Evolutionary conservation across 768 basidiomycete species (phyloP).

Genomic region (Boletales sp.): DNA sequence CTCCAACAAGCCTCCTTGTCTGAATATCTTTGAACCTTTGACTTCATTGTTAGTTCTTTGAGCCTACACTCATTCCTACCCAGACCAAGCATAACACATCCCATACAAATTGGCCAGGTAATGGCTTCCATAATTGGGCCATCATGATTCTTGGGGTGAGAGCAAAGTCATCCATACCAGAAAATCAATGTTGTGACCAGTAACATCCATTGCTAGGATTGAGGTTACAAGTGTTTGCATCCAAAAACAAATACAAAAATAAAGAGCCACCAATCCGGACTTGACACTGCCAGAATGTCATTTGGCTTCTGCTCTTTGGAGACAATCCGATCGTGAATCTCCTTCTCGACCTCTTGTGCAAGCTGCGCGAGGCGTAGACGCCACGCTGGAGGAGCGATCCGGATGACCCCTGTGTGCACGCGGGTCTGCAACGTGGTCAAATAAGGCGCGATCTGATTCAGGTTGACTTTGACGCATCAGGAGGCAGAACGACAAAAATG

Average conservation of each 20-base stretch:
- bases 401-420: constrained; percentile 69
- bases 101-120: no score
- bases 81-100: no score
- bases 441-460: constrained; percentile 86
- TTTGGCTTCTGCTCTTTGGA: constrained; percentile 59
- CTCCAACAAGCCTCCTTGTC: no score
- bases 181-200: no score
- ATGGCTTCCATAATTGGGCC: no score
- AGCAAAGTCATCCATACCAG: no score
- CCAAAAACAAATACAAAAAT: no score
- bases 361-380: constrained; percentile 62
- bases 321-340: constrained; percentile 54
- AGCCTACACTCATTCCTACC: no score
- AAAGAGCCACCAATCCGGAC: neutral
- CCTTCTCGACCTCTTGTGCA: constrained; percentile 59
- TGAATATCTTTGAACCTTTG: no score
- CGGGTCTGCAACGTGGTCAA: constrained; percentile 72
- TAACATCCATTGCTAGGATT: neutral
- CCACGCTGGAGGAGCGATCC: constrained; percentile 60
- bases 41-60: no score
- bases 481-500: neutral
- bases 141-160: no score
- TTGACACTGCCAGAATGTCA: constrained; percentile 30
- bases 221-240: neutral
- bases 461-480: constrained; percentile 42